A percentile compares a stretch with the other conserved stretches of the same genome.
phyloP scores from a whole-genome alignment of 441 rosid genomes.

The Populus hybrid region DNA sequence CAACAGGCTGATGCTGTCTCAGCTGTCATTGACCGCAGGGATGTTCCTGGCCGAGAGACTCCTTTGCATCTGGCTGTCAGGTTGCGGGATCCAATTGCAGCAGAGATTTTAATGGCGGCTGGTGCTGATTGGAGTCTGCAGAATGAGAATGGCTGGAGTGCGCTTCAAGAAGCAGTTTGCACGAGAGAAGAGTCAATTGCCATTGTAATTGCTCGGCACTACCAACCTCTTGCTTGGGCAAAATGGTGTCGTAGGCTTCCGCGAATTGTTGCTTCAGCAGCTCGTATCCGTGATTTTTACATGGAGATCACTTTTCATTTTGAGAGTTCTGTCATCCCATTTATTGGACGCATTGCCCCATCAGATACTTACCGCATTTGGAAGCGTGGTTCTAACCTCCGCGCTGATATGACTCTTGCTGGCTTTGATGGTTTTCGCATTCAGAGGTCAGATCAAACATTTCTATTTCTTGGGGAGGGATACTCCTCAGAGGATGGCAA shows the following conservation, averaged over 20 bases:
- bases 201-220: conserved; percentile 82
- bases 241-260: conserved; percentile 99
- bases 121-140: conserved; percentile 99
- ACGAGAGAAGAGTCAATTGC: conserved; percentile 88
- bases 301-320: conserved; percentile 98
- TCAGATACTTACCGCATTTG: conserved; percentile 97
- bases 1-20: conserved; percentile 71
- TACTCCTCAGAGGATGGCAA: conserved; percentile 73
- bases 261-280: conserved; percentile 77
- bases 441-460: conserved; percentile 91
- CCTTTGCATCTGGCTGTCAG: conserved; percentile 94
- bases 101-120: conserved; percentile 91
- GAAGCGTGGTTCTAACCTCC: conserved; percentile 96
- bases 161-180: conserved; percentile 96
- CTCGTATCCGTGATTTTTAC: conserved; percentile 85
- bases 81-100: conserved; percentile 67
- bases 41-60: conserved; percentile 93
- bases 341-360: conserved; percentile 80
- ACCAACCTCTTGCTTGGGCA: conserved; percentile 98
- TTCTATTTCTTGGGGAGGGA: conserved; percentile 88
- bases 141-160: conserved; percentile 99
- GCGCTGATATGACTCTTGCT: conserved; percentile 98
- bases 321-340: conserved; percentile 53
- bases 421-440: conserved; percentile 96
- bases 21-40: conserved; percentile 73